Evolutionary conservation across 805 yeast species (phyloP), one percentile per base, ranked within the genome.

Genomic region (Schwanniomyces occidentalis): DNA sequence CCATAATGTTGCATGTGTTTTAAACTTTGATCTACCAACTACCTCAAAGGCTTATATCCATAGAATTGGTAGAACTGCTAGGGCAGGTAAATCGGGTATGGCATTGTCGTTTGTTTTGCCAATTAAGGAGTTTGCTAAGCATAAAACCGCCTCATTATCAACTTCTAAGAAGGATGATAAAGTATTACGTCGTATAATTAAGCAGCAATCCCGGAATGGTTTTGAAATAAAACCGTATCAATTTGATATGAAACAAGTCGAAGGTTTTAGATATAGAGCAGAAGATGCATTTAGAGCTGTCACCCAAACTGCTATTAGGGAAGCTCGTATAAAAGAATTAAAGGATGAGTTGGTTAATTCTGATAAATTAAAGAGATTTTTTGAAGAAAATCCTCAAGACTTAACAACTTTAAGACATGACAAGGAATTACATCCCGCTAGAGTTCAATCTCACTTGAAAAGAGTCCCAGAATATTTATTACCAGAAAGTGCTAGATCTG

Each of bases 241-340:
- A 40, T 93, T 93, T 57, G 95, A 93, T 56, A 79, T 82, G 77
- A 78, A 78, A 40, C 98, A 93, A 60, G 86, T 93, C 37, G 96
- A 93, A 54, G 93, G 93, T 16, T 93, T 93, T 75, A 78, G 98
- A 52, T 93, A 93, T 61, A 81, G 99, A 73, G 81, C 88, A 68
- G 97, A 93, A 52, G 99, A 93, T 64, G 96, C 96, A 0, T 93
- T 91, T 66, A 78, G 98, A 64, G 85, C 98, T 0, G 95, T 93
- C 16, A 93, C 99, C 0, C 78, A 78, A 38, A 82, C 84, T 7
- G 85, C 96, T 0, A 78, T 93, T 16, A 80, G 97, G 61, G 97
- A 93, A 53, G 98, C 98, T 1, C 77, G 98, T 52, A 75, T 89
- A 38, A 85, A 80, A 58, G 99, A 93, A 56, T 73, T 91, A 58